A percentile compares a stretch with the other conserved stretches of the same genome.
These are phyloP conservation scores for Brassica hybrid DNA, from an alignment of 441 rosid genomes.

Conservation along the genomic window DNA sequence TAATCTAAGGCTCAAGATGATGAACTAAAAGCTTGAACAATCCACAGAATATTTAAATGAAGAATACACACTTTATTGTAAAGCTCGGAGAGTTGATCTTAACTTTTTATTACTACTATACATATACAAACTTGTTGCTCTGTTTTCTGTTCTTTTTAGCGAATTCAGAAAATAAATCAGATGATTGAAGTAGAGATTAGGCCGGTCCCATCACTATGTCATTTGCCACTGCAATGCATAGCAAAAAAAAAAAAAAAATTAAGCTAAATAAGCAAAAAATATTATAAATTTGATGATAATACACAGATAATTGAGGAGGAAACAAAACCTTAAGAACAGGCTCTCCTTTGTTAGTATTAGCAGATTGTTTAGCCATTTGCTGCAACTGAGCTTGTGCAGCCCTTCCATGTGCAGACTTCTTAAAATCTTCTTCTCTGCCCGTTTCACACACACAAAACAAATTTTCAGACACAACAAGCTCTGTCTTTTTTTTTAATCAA, in stretches of 20 bases:
- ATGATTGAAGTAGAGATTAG: conserved; percentile 10
- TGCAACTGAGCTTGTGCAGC: conserved; percentile 88
- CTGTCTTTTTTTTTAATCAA: not conserved
- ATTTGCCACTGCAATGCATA: conserved; percentile 40
- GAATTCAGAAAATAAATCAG: conserved; percentile 3
- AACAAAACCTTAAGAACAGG: conserved; percentile 76
- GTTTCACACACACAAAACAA: not conserved
- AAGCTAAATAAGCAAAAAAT: conserved; percentile 23
- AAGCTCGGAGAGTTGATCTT: conserved; percentile 11
- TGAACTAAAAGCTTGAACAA: conserved; percentile 10
- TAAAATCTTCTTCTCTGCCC: conserved; percentile 83
- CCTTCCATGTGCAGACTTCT: conserved; percentile 91
- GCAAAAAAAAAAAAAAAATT: conserved; percentile 7
- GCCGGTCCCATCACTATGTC: conserved; percentile 19
- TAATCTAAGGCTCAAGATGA: conserved; percentile 11
- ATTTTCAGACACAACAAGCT: conserved; percentile 12
- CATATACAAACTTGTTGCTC: conserved; percentile 27
- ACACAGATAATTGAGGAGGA: not conserved
- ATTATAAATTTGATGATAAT: not conserved
- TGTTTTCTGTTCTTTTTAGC: not conserved
- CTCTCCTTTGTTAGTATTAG: conserved; percentile 72
- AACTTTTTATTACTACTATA: conserved; percentile 7
- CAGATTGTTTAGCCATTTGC: conserved; percentile 77
- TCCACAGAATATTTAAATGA: not conserved
- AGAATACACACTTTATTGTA: conserved; percentile 5